Base-by-base conservation (phyloP, 805 yeast genomes). In the Yarrowia osloensis region DNA sequence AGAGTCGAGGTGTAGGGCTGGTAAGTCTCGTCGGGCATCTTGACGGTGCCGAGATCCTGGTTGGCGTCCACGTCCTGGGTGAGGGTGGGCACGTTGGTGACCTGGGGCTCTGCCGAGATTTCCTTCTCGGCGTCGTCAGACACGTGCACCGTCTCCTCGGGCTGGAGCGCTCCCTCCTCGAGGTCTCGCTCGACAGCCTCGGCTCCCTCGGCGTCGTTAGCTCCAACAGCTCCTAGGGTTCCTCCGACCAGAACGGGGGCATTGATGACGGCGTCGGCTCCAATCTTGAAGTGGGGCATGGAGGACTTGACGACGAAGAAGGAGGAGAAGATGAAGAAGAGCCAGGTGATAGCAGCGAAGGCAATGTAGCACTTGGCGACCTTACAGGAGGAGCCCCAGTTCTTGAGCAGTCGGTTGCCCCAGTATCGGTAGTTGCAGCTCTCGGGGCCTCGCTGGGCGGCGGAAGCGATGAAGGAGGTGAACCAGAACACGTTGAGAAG, bases 341-440 rank as follows among this genome's bases (percentile, higher is more conserved):
- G 49, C 67, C 67, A 65, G 29, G 65, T 55, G 66, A 65, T 26
- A 37, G 65, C 62, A 26, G 66, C 66, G 19, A 65, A 65, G 35
- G 66, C 67, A 65, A 65, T 65, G 65, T 40, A 52, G 26, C 49
- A 47, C 65, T 65, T 65, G 35, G 42, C 67, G 37, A 55, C 65
- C 47, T 55, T 35, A 19, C 66, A 65, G 24, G 66, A 33, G 33
- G 54, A 15, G n/a, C 33, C n/a, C 54, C 54, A 61, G 31, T 33
- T 21, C 7, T n/a, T 11, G 33, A 35, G 17, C 46, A 26, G 21
- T 3, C 21, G 26, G 49, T 15, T 44, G 21, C 31, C n/a, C 31
- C 52, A 52, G 28, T n/a, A 7, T 15, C 19, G 5, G 40, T 12
- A 5, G 47, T 8, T 13, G 65, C 67, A 63, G 7, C 15, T 11